A percentile compares a stretch with the other conserved stretches of the same genome.
Evolutionary conservation across 768 basidiomycete genomes (phyloP).

Genomic region (Hericium erinaceus): DNA sequence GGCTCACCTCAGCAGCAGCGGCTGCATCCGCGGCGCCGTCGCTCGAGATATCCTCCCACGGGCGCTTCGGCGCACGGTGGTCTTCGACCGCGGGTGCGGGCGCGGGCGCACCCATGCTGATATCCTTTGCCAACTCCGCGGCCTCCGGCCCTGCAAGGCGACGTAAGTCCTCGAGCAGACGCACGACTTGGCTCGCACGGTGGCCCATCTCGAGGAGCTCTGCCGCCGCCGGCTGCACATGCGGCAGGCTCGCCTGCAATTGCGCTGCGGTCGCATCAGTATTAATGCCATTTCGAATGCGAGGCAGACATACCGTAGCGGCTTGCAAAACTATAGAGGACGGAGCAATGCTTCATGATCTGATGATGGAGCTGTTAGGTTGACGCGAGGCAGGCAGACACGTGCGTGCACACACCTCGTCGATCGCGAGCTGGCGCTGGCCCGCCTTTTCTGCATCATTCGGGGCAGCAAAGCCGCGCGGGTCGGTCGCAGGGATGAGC

Average conservation of each 20-base stretch:
- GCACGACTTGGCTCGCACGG: slow-evolving; percentile 56
- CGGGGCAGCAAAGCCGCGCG: slow-evolving; percentile 8
- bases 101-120: not conserved
- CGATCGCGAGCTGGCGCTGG: slow-evolving; percentile 12
- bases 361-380: slow-evolving; percentile 17
- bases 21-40: slow-evolving; percentile 22
- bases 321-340: slow-evolving; percentile 54
- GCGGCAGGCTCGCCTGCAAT: slow-evolving; percentile 34
- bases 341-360: slow-evolving; percentile 54
- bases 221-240: slow-evolving; percentile 39
- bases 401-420: slow-evolving; percentile 9
- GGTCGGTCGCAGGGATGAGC: slow-evolving; percentile 11
- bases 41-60: slow-evolving; percentile 67
- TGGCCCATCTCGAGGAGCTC: slow-evolving; percentile 67
- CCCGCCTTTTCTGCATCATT: slow-evolving; percentile 13
- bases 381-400: not conserved
- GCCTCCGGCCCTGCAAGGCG: slow-evolving; percentile 25
- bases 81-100: slow-evolving; percentile 30
- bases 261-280: slow-evolving; percentile 16
- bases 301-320: slow-evolving; percentile 47
- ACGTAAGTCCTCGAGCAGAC: slow-evolving; percentile 54
- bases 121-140: slow-evolving; percentile 8
- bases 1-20: slow-evolving; percentile 6
- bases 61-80: slow-evolving; percentile 60
- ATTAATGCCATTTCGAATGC: too few relatives aligned